Evolutionary conservation across 306 rosid species (phyloP), one percentile per base, ranked within the genome.

Genomic region (Nissolia schottii): DNA sequence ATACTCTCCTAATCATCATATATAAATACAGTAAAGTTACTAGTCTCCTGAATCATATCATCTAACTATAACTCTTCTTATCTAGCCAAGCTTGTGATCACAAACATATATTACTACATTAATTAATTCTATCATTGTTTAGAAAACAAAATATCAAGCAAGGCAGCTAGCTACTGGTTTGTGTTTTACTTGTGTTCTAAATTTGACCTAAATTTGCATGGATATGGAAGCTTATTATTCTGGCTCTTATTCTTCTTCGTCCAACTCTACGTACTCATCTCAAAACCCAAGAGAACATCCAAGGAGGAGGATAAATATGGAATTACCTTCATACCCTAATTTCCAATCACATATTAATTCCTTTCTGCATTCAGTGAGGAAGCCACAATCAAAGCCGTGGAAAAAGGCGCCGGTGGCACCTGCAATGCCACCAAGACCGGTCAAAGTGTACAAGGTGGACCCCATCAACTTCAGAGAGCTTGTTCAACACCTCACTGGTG

Each of bases 401-500:
- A 83, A 71, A 83, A 93, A 88, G 84, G 38, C 73, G 0, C 92
- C 89, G 0, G 73, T 83, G 50, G 97, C 93, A 0, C 92, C 96
- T 6, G 40, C 40, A 4, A 74, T 87, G 72, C 88, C 90, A 3
- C 96, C 89, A 6, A 77, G 78, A 2, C 85, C 85, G 2, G 81
- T 80, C 0, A 79, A 82, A 40, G 83, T 93, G 2, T 93, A 88
- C 88, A 84, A 83, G 58, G 96, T 93, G 0, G 97, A 90, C 11
- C 85, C 90, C 13, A n/a, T 85, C 10, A 86, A 93, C 88, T 93
- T 90, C 81, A 56, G 88, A 18, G 80, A 81, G 43, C 81, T 93
- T 9, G 98, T 90, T 56, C 96, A 90, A 73, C 80, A 79, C n/a
- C 96, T 93, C 55, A 93, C 97, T 7, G 84, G 92, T 60, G 85